Conservation (phyloP, 2,329 filamentous ascomycete genomes). For the Ustulina deusta region DNA sequence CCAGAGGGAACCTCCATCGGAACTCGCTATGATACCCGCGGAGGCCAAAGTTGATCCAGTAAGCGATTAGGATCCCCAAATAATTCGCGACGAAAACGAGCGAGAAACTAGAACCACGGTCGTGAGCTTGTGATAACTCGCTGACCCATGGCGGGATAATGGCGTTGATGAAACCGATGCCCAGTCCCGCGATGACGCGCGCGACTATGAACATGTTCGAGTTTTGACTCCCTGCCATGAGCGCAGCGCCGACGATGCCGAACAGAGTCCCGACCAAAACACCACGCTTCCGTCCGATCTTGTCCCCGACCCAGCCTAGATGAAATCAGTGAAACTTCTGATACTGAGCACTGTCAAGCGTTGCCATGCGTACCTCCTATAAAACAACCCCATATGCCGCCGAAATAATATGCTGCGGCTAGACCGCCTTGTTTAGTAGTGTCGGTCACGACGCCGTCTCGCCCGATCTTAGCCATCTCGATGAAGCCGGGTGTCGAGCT, state of each 20-base stretch:
- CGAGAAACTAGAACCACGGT: constrained; percentile 60
- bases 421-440: constrained; percentile 64
- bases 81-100: constrained; percentile 67
- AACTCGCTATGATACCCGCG: constrained; percentile 48
- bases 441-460: constrained; percentile 60
- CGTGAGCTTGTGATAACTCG: constrained; percentile 60
- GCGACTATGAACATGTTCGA: constrained; percentile 63
- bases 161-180: constrained; percentile 63
- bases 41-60: constrained; percentile 56
- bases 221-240: constrained; percentile 60
- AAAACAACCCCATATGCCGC: constrained; percentile 63
- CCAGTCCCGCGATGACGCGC: constrained; percentile 63
- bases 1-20: constrained; percentile 55
- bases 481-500: constrained; percentile 58
- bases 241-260: constrained; percentile 61
- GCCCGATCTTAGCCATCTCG: constrained; percentile 59
- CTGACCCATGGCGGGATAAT: constrained; percentile 63
- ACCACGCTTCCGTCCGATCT: constrained; percentile 61
- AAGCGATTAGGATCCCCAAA: constrained; percentile 60
- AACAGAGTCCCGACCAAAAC: constrained; percentile 61
- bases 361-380: constrained; percentile 51
- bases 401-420: constrained; percentile 65
- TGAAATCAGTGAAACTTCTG: constrained; percentile 5
- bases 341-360: not conserved
- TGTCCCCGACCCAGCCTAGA: constrained; percentile 61